These are phyloP conservation scores for Isatis lusitanica DNA, from an alignment of 441 rosid genomes.

Conservation along the genomic window DNA sequence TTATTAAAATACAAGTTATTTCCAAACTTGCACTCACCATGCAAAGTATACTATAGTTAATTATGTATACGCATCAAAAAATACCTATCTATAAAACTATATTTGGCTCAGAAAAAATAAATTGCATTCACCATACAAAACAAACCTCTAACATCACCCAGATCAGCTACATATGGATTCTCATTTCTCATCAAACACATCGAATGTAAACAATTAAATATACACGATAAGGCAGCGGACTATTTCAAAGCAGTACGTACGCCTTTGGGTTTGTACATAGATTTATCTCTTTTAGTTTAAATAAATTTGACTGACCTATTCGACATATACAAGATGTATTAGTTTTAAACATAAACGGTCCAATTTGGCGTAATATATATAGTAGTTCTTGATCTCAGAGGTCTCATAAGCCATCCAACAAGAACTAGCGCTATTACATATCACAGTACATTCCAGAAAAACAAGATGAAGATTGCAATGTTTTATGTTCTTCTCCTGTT, in stretches of 20 bases:
- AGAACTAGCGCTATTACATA: background rate
- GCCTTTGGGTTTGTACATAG: slow-evolving; percentile 5
- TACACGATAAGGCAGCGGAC: slow-evolving; percentile 8
- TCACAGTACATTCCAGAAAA: background rate
- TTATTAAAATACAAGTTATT: background rate
- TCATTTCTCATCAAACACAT: background rate
- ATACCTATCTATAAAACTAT: background rate
- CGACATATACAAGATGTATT: background rate
- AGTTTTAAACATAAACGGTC: background rate
- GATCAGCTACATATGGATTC: background rate
- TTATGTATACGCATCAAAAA: background rate
- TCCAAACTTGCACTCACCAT: background rate
- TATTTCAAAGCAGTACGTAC: slow-evolving; percentile 29
- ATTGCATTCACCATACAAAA: background rate
- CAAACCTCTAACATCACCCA: background rate
- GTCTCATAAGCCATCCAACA: slow-evolving; percentile 15
- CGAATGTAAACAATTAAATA: background rate
- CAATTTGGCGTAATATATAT: slow-evolving; percentile 11
- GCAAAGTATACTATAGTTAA: background rate
- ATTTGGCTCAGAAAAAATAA: background rate
- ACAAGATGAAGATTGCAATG: slow-evolving; percentile 19
- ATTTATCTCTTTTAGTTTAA: background rate
- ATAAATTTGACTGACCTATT: slow-evolving; percentile 27
- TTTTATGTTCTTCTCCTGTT: slow-evolving; percentile 7
- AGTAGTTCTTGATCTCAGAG: background rate